Percentiles rank a stretch among this genome's conserved stretches.
These are phyloP conservation scores for Artemisia tridentata DNA, from an alignment of 129 eudicot species.

Conservation along the genomic window DNA sequence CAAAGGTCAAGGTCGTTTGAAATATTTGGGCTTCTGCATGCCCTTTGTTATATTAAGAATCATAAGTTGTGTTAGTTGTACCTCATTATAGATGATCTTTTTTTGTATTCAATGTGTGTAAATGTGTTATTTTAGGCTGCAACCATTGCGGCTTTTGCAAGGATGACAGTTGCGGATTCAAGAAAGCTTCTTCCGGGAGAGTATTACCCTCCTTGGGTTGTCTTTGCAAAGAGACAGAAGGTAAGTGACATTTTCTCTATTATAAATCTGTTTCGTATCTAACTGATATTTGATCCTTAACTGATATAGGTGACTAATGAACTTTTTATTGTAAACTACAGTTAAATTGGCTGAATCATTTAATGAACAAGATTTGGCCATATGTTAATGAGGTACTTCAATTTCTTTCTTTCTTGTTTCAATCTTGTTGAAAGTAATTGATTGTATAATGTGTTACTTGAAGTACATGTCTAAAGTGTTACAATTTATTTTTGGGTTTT, in stretches of 20 bases:
- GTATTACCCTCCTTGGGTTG: slow-evolving; percentile 86
- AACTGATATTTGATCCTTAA: not conserved
- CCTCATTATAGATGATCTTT: not conserved
- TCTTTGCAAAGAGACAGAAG: slow-evolving; percentile 73
- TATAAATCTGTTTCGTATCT: not conserved
- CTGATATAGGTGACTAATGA: slow-evolving; percentile 9
- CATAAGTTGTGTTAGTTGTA: not conserved
- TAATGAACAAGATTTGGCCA: slow-evolving; percentile 85
- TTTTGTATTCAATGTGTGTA: not conserved
- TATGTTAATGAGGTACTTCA: slow-evolving; percentile 69
- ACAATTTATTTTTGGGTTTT: slow-evolving; percentile 17
- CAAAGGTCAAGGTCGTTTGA: not conserved
- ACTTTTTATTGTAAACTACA: slow-evolving; percentile 25
- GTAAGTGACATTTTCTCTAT: slow-evolving; percentile 32
- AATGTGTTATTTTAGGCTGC: slow-evolving; percentile 51
- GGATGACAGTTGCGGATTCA: slow-evolving; percentile 82
- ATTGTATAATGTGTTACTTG: not conserved
- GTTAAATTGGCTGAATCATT: slow-evolving; percentile 82
- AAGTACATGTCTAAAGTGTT: slow-evolving; percentile 16
- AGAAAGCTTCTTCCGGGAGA: slow-evolving; percentile 73
- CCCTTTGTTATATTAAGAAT: not conserved
- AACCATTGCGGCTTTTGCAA: slow-evolving; percentile 67
- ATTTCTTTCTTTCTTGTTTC: not conserved
- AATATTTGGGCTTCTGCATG: not conserved
- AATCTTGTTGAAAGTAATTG: not conserved